Evolutionary conservation across 768 basidiomycete species (phyloP), one percentile per base, ranked within the genome.

Genomic region (Trametes elegans): DNA sequence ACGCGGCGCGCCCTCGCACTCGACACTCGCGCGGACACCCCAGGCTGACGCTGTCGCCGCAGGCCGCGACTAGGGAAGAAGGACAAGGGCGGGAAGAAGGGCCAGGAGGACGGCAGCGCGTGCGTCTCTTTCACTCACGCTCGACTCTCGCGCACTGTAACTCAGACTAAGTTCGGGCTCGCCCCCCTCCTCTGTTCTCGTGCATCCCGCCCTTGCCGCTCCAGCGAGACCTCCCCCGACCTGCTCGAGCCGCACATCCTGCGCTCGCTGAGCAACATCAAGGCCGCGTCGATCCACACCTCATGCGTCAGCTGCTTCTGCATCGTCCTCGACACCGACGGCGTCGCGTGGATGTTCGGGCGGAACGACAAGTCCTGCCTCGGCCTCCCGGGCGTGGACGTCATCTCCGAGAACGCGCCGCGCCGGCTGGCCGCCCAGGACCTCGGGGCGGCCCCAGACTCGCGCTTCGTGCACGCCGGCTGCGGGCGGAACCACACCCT

Each of bases 271-370:
- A 79, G 83, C 67, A 94, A 95, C 68, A 78, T 95, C 71, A 83
- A 85, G 66, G 76, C 79, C 9, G 71, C 75, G 19, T 88, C 87
- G 7, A 71, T 94, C 47, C 85, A 94, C 68, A 79, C 89, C 9
- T 87, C 88, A 2, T 90, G 88, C 62, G 79, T 74, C 9, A 82
- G 82, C 7, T 92, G 88, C 65, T 90, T 93, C 66, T 85, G 81
- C 62, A 82, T 93, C 36, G 83, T 77, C 13, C 68, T 94, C 58
- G 89, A 90, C 73, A 62, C 79, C 21, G 79, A 85, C 48, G 93
- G 93, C 7, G 78, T 81, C 34, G 96, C 93, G 8, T 94, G 92
- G 86, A 70, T 98, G 62, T 91, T 95, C 66, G 96, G 96, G 7
- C 84, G 93, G 49, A 93, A 92, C 70, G 83, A 82, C 35, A 84